Base-by-base conservation (phyloP, 306 rosid genomes). In the Ormosia emarginata region DNA sequence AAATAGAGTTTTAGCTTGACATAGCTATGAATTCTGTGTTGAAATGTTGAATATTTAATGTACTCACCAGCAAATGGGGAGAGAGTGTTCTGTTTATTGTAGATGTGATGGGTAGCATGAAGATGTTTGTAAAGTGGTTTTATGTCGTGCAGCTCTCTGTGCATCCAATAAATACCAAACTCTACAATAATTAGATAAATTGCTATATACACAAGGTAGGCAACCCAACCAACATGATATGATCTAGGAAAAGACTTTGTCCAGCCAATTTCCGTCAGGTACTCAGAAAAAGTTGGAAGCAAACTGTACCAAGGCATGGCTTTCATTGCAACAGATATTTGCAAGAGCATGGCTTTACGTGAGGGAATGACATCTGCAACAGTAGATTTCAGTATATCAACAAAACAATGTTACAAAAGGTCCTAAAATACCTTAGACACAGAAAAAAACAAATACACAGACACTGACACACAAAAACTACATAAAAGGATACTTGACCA, bases 111-210 rank as follows among this genome's bases (percentile, higher is more conserved):
- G 6, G 94, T 92, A 62, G 94, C 92, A 67, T 95, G 99, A 61
- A 95, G 98, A 88, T 90, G 79, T 65, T 92, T 95, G 85, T 95
- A 95, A 36, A 95, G 94, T 57, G 99, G 98, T 82, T 90, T 95
- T 81, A 95, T 92, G 82, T 95, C 99, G 13, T 95, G 99, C 86
- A 95, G 83, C 87, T 86, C 97, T 70, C 96, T 86, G 68, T 95
- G 99, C 94, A 90, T 80, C 99, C 99, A 95, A 88, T 95, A 95
- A 56, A 95, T 90, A 53, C 90, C 92, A 62, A 93, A 95, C 98
- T 93, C 99, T 75, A 90, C 92, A 34, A 93, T 5, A 53, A 89
- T 56, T 44, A 93, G 82, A 88, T 93, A 91, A 78, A 84, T 84
- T 15, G 86, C 85, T 79, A 92, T 15, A 79, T 90, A 89, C 29